A percentile compares a stretch with the other conserved stretches of the same genome.
phyloP scores from a whole-genome alignment of 2,329 filamentous ascomycete species.

The Calonectria fujianensis region DNA sequence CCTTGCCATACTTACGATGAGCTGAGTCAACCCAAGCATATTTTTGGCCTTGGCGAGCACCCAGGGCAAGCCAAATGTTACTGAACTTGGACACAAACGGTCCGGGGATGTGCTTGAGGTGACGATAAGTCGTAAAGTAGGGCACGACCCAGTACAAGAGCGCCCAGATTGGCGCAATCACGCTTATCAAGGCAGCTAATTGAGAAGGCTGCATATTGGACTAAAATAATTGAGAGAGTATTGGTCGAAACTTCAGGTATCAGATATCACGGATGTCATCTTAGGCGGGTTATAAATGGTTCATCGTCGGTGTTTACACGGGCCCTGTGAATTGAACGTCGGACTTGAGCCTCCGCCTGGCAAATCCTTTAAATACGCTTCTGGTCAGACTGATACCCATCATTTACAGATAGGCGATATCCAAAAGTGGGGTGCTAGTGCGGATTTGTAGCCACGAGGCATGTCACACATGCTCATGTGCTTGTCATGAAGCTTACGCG shows the following conservation, averaged over 20 bases:
- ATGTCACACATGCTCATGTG: background rate
- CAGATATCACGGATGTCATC: background rate
- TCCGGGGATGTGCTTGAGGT: conserved; percentile 36
- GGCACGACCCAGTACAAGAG: conserved; percentile 41
- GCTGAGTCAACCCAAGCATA: conserved; percentile 38
- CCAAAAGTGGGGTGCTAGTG: conserved; percentile 18
- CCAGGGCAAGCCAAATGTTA: conserved; percentile 39
- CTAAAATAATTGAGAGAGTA: background rate
- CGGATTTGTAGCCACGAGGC: too few species aligned
- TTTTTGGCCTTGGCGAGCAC: conserved; percentile 30
- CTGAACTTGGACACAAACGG: conserved; percentile 40
- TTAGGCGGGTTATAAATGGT: background rate
- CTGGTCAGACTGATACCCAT: background rate
- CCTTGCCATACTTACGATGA: conserved; percentile 37
- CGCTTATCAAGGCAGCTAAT: background rate
- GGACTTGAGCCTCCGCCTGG: conserved; percentile 15
- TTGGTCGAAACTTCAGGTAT: background rate
- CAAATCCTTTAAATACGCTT: background rate
- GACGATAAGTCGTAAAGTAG: conserved; percentile 41
- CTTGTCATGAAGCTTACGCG: conserved; percentile 4
- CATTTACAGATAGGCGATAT: background rate
- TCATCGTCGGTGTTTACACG: background rate
- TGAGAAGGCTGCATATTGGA: conserved; percentile 30
- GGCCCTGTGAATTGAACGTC: background rate
- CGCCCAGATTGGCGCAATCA: conserved; percentile 27